phyloP scores from a whole-genome alignment of 1,284 basidiomycete genomes.

The Phaffia rhodozyma region DNA sequence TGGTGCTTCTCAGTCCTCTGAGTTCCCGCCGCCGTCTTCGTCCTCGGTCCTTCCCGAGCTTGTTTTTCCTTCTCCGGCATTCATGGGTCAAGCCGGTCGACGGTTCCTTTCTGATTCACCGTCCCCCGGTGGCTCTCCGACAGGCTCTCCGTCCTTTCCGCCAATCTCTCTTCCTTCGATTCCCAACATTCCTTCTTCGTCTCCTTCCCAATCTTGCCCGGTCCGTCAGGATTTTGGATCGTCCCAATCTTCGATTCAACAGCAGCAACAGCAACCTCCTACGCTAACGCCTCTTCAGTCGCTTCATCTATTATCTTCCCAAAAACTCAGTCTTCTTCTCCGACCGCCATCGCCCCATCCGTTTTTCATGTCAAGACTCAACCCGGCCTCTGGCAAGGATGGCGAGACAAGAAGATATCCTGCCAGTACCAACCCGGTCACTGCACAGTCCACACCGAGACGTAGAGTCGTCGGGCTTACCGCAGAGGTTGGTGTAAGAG shows the following conservation, averaged over 20 bases:
- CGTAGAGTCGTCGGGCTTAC: background rate
- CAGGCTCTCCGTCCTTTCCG: background rate
- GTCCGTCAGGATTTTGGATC: background rate
- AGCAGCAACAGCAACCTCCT: background rate
- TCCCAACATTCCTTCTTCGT: background rate
- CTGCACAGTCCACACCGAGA: background rate
- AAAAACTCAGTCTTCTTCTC: slow-evolving; percentile 11
- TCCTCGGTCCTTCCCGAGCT: no score
- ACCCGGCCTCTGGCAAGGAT: background rate
- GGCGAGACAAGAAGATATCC: background rate
- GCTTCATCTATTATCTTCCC: slow-evolving; percentile 11
- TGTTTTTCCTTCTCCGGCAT: no score
- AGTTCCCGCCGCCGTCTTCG: no score
- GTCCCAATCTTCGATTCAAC: background rate
- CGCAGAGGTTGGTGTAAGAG: slow-evolving; percentile 5
- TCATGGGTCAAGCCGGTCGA: no score
- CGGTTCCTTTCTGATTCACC: no score
- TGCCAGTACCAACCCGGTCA: slow-evolving; percentile 1
- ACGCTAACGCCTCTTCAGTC: slow-evolving; percentile 12
- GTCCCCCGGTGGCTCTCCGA: no score
- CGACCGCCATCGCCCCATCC: slow-evolving; percentile 11
- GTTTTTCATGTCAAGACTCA: slow-evolving; percentile 8
- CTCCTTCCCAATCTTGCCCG: background rate
- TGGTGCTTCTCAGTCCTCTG: no score
- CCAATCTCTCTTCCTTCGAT: background rate